Evolutionary conservation across 2,329 filamentous ascomycete genomes (phyloP).

Genomic region (Tricladium varicosporioides): DNA sequence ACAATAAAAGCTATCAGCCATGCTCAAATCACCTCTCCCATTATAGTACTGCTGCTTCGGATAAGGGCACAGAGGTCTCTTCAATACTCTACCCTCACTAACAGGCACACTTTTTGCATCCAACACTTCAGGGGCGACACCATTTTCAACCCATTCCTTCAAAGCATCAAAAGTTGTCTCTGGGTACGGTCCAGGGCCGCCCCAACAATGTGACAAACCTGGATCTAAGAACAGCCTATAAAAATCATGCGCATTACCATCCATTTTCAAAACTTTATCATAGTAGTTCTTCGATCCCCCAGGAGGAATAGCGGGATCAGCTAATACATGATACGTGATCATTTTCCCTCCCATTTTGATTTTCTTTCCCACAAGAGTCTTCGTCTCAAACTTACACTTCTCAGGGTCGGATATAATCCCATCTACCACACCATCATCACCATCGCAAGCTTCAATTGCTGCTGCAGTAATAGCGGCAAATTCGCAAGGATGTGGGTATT

Average conservation of each 20-base stretch:
- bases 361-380: slow-evolving; percentile 10
- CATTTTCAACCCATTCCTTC: slow-evolving; percentile 35
- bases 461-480: slow-evolving; percentile 17
- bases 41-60: slow-evolving; percentile 5
- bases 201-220: slow-evolving; percentile 35
- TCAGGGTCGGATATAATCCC: slow-evolving; percentile 13
- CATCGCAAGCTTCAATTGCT: slow-evolving; percentile 15
- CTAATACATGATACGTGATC: background rate
- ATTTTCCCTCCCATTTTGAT: slow-evolving; percentile 2
- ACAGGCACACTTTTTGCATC: background rate
- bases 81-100: background rate
- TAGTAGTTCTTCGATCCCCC: slow-evolving; percentile 29
- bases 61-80: slow-evolving; percentile 12
- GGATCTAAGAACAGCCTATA: slow-evolving; percentile 35
- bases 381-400: slow-evolving; percentile 16
- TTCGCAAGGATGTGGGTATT: slow-evolving; percentile 11
- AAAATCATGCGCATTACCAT: slow-evolving; percentile 30
- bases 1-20: no score
- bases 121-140: slow-evolving; percentile 26
- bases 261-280: slow-evolving; percentile 18
- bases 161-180: slow-evolving; percentile 28
- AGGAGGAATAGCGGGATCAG: slow-evolving; percentile 15
- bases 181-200: slow-evolving; percentile 31
- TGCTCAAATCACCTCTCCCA: no score
- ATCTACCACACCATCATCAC: slow-evolving; percentile 19